Evolutionary conservation across 2,329 filamentous ascomycete species (phyloP), one percentile per base, ranked within the genome.

Genomic region (Cladophialophora bantiana): DNA sequence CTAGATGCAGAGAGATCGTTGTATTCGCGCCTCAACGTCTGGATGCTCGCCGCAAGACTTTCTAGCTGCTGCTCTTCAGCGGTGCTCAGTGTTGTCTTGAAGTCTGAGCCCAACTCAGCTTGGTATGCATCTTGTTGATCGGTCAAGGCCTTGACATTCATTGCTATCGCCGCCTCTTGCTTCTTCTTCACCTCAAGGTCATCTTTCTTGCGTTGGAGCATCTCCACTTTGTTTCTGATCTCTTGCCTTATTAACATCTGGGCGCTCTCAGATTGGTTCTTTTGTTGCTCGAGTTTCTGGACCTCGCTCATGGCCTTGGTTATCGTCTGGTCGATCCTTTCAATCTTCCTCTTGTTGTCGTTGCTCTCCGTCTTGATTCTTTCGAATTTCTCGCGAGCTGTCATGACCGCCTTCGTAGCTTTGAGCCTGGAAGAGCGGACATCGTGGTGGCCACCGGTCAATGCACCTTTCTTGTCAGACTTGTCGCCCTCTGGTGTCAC

Each of bases 401-500:
- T 89, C 63, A 89, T 88, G 36, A 94, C 87, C 4, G 88, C 85
- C 67, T 90, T 89, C 35, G 97, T 90, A 34, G 91, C 93, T 73
- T 94, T 90, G n/a, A 98, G 84, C 26, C 94, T 90, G 1, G 94
- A 98, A 72, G 89, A 90, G 38, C 91, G 87, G 10, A 91, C 88
- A 75, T 99, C 95, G 69, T 97, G 90, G 76, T 90, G 99, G 73
- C 95, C 95, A 83, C 95, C 95, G 57, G 93, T 97, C 82, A 99
- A 88, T 13, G 94, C 94, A 79, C 95, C 95, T 73, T 94, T 91
- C 81, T 96, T 97, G 80, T 97, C 96, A 1, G 93, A 94, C 36
- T 92, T 92, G 78, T 98, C 94, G 78, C 95, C 95, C 65, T 98
- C 94, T 3, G 92, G 91, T 0, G 95, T 99, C 71, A 99, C 97